Percentiles rank a stretch among this genome's conserved stretches.
These are phyloP conservation scores for Dillenia suffruticosa DNA, from an alignment of 164 flowering plant genomes.

Conservation along the genomic window DNA sequence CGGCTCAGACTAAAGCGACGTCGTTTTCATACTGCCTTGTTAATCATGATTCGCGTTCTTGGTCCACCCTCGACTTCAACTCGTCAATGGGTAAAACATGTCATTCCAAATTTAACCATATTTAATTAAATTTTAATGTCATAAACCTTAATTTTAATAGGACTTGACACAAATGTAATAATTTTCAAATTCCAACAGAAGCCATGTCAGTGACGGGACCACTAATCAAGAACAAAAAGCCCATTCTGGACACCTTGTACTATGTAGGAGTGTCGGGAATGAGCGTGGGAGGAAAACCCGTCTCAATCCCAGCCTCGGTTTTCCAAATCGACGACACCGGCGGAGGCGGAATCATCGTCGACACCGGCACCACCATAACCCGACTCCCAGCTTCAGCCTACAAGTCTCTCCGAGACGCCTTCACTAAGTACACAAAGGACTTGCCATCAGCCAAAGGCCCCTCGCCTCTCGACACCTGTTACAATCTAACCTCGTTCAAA, in stretches of 20 bases:
- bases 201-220: slow-evolving; percentile 3
- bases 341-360: slow-evolving; percentile 10
- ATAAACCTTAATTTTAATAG: no score
- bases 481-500: slow-evolving; percentile 2
- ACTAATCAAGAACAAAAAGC: not conserved
- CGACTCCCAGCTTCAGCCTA: slow-evolving; percentile 4
- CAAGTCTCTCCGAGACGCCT: slow-evolving; percentile 8
- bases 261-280: slow-evolving; percentile 8
- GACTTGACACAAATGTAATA: no score
- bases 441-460: not conserved
- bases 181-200: no score
- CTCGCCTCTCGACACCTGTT: slow-evolving; percentile 11
- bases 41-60: slow-evolving; percentile 4
- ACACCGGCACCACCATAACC: slow-evolving; percentile 15
- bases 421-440: not conserved
- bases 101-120: no score
- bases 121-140: no score
- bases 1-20: slow-evolving; percentile 2
- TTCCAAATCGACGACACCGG: slow-evolving; percentile 7
- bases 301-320: slow-evolving; percentile 2
- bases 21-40: slow-evolving; percentile 13
- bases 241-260: not conserved
- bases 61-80: slow-evolving; percentile 7
- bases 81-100: not conserved
- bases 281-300: slow-evolving; percentile 4